Conservation (phyloP, 768 basidiomycete species). For the Hortiboletus campestris region DNA sequence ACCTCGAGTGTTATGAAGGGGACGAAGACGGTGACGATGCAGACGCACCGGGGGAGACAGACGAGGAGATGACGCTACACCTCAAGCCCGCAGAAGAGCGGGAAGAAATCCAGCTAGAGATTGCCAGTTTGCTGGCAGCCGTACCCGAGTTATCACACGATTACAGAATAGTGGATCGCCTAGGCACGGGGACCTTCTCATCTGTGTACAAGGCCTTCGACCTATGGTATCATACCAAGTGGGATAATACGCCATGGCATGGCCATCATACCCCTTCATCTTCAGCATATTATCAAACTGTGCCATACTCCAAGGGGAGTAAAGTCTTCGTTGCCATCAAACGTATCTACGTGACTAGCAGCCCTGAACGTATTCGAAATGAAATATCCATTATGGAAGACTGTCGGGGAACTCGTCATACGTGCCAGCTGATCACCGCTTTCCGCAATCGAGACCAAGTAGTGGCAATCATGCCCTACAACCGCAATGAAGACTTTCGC, state of each 20-base stretch:
- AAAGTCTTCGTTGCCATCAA: conserved; percentile 91
- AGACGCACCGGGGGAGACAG: conserved; percentile 39
- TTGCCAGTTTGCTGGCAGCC: conserved; percentile 60
- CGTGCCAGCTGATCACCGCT: conserved; percentile 92
- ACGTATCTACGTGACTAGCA: conserved; percentile 95
- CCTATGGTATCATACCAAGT: conserved; percentile 66
- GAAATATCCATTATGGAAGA: conserved; percentile 90
- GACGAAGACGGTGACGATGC: conserved; percentile 37
- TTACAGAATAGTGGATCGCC: conserved; percentile 82
- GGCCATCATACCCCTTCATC: conserved; percentile 60
- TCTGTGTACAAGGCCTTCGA: conserved; percentile 99
- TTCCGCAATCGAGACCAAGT: conserved; percentile 91
- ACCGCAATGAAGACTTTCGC: conserved; percentile 88
- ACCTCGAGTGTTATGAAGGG: conserved; percentile 34
- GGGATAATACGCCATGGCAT: conserved; percentile 75
- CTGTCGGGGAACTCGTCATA: conserved; percentile 79
- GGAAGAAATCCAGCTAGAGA: conserved; percentile 73
- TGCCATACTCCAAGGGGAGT: conserved; percentile 36
- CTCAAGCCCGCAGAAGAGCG: conserved; percentile 65
- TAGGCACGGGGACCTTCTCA: conserved; percentile 97
- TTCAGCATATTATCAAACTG: conserved; percentile 64
- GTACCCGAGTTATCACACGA: conserved; percentile 65
- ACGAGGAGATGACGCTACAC: conserved; percentile 61
- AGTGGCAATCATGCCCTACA: conserved; percentile 91
- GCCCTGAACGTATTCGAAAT: conserved; percentile 87